Percentiles rank a stretch among this genome's conserved stretches.
Evolutionary conservation across 2,329 filamentous ascomycete genomes (phyloP).

Genomic region (Monascus ruber): DNA sequence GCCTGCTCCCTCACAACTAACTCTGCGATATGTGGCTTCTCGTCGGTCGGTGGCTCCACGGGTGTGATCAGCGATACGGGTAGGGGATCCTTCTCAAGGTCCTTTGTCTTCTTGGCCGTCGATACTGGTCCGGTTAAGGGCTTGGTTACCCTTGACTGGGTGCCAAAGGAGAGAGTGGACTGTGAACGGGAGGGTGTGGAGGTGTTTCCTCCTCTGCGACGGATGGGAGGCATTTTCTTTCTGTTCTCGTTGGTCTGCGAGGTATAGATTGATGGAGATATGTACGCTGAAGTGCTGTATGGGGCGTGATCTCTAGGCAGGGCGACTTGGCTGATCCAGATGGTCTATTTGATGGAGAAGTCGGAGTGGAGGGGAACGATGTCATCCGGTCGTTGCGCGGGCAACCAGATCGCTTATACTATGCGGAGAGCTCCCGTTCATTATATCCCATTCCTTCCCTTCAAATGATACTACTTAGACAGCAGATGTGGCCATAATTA

Average conservation of each 20-base stretch:
- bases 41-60: conserved; percentile 9
- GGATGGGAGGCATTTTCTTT: conserved; percentile 29
- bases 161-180: conserved; percentile 53
- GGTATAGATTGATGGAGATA: too few species aligned
- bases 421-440: too few species aligned
- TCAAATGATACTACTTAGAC: too few species aligned
- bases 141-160: conserved; percentile 49
- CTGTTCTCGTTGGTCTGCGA: too few species aligned
- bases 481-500: too few species aligned
- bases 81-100: conserved; percentile 5
- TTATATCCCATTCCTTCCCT: too few species aligned
- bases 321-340: too few species aligned
- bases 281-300: too few species aligned
- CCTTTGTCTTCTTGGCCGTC: conserved; percentile 5
- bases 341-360: neutral
- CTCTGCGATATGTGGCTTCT: conserved; percentile 21
- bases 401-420: conserved; percentile 2
- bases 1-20: conserved; percentile 36
- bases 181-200: conserved; percentile 33
- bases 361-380: conserved; percentile 7
- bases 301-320: too few species aligned
- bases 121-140: conserved; percentile 21
- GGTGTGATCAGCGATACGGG: conserved; percentile 14
- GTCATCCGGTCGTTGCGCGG: conserved; percentile 8
- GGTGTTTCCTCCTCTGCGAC: conserved; percentile 25